Base-by-base conservation (phyloP, 2,329 filamentous ascomycete species). In the Monilinia fructigena region DNA sequence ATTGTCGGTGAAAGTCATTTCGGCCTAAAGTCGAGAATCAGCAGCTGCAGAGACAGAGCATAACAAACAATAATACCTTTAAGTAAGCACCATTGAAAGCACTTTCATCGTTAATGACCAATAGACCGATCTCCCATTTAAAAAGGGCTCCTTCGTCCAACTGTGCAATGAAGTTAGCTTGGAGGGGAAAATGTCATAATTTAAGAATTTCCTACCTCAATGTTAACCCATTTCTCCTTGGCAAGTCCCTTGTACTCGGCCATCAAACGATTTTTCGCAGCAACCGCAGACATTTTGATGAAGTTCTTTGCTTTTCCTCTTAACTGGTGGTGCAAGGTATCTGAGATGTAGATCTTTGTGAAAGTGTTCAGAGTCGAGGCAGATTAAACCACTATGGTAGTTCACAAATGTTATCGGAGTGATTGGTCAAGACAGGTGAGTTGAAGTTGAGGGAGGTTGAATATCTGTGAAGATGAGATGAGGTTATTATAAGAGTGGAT, bases 61-160 rank as follows among this genome's bases (percentile, higher is more conserved):
- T 20, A 60, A 26, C 28, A 31, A 18, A 20, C 28, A 53, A 23
- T 23, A 78, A 74, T 66, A 85, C 85, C 79, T 86, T 93, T 78
- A 97, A 92, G 78, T 97, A 99, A 71, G 91, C 95, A 68, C 93
- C 93, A 74, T 97, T 89, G 82, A 96, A 98, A 70, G 90, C 83
- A 69, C 93, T 97, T 73, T 97, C 93, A 0, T 91, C 86, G 78
- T 98, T 98, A 74, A 97, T 86, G 48, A 97, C 92, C 80, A 97
- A 93, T 67, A 99, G 86, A 4, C 90, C 93, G 58, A 98, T 82
- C 68, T 86, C 88, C 94, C 95, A 98, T 70, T 88, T 85, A 76
- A 96, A 89, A 69, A 98, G 87, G n/a, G 88, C 85, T 74, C 93
- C 86, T 70, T 92, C 85, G 47, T 93, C 82, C 86, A 95, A 74